These are phyloP conservation scores for Cyclocybe cylindracea DNA, from an alignment of 768 basidiomycete species.

Conservation along the genomic window DNA sequence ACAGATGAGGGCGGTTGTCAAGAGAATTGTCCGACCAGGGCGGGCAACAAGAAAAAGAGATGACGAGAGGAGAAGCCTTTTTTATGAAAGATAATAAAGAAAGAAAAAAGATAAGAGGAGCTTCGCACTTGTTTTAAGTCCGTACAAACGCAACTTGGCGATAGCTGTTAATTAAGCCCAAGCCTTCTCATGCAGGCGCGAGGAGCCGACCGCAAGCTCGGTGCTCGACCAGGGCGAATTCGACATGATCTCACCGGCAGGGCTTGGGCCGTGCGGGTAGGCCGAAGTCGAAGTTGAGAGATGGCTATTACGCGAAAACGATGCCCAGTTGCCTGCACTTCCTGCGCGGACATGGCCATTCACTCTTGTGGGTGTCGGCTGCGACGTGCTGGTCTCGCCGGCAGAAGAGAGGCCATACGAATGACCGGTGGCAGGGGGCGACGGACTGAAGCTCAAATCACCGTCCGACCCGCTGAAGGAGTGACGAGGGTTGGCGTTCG, in stretches of 20 bases:
- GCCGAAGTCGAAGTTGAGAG: conserved; percentile 32
- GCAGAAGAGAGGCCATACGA: conserved; percentile 44
- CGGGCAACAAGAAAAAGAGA: conserved; percentile 20
- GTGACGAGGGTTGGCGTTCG: conserved; percentile 62
- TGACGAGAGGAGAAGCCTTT: background rate
- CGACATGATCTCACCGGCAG: conserved; percentile 55
- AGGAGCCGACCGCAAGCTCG: conserved; percentile 27
- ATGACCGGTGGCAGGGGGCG: conserved; percentile 52
- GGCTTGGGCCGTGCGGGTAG: conserved; percentile 58
- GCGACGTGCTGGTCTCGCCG: conserved; percentile 32
- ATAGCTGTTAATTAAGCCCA: conserved; percentile 43
- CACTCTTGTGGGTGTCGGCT: conserved; percentile 37
- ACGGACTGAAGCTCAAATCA: conserved; percentile 57
- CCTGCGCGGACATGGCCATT: conserved; percentile 76
- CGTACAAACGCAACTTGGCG: background rate
- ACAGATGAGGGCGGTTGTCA: conserved; percentile 13
- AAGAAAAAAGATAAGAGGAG: background rate
- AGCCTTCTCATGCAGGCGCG: conserved; percentile 61
- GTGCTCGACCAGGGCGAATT: conserved; percentile 42
- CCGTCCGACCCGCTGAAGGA: conserved; percentile 77
- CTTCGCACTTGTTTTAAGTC: too few species aligned
- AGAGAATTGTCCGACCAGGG: conserved; percentile 44
- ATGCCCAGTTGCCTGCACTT: conserved; percentile 81
- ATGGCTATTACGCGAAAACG: conserved; percentile 53
- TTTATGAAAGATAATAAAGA: background rate